Percentiles rank a stretch among this genome's conserved stretches.
These are phyloP conservation scores for Canavalia ensiformis DNA, from an alignment of 306 rosid genomes.

Conservation along the genomic window DNA sequence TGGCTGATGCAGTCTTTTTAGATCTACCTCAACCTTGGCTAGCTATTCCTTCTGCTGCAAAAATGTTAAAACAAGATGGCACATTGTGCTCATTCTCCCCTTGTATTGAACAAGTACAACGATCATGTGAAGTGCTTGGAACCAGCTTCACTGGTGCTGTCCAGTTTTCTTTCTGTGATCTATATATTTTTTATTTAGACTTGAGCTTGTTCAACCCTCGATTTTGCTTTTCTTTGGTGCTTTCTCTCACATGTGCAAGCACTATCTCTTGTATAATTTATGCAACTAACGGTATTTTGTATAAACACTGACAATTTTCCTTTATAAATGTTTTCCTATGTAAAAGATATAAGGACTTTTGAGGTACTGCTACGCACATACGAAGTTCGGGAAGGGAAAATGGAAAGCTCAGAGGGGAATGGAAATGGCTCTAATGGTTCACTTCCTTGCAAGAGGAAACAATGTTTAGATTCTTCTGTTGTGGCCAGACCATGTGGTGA, in stretches of 20 bases:
- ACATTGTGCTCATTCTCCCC: slow-evolving; percentile 41
- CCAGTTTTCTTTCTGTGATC: slow-evolving; percentile 11
- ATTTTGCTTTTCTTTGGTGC: slow-evolving; percentile 25
- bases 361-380: slow-evolving; percentile 81
- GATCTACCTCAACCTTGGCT: slow-evolving; percentile 47
- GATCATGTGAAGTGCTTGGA: slow-evolving; percentile 32
- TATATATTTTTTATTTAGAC: not conserved
- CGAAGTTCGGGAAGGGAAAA: slow-evolving; percentile 75
- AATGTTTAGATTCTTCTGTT: slow-evolving; percentile 51
- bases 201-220: not conserved
- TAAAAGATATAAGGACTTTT: slow-evolving; percentile 80
- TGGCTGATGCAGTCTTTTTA: slow-evolving; percentile 40
- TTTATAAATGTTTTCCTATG: slow-evolving; percentile 14
- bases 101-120: slow-evolving; percentile 41
- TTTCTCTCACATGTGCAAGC: not conserved
- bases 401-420: slow-evolving; percentile 42
- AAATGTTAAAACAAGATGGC: slow-evolving; percentile 40
- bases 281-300: not conserved
- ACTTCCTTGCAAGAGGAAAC: slow-evolving; percentile 78
- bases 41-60: slow-evolving; percentile 42
- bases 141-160: slow-evolving; percentile 24
- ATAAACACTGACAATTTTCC: slow-evolving; percentile 28
- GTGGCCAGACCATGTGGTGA: slow-evolving; percentile 43
- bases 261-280: not conserved
- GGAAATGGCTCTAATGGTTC: slow-evolving; percentile 54